phyloP scores from a whole-genome alignment of 179 eudicot species.

The Spinacia oleracea region DNA sequence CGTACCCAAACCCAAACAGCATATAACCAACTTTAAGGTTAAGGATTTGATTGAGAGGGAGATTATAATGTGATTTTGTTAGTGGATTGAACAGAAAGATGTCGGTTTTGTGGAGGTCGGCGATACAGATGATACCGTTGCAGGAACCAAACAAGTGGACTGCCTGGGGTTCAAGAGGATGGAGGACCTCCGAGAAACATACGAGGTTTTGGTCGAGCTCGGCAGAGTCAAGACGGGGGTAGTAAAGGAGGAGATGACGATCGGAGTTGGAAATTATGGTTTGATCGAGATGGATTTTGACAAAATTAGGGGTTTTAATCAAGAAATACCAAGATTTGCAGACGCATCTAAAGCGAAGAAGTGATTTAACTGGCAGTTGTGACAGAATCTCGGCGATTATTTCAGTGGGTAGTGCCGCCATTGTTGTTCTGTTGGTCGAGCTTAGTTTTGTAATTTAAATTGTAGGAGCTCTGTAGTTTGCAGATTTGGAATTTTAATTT shows the following conservation, averaged over 20 bases:
- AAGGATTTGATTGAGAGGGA: background rate
- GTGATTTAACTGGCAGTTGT: background rate
- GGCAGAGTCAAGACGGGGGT: background rate
- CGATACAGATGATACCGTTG: too few relatives aligned
- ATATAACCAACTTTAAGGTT: background rate
- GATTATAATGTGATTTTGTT: background rate
- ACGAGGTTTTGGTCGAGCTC: background rate
- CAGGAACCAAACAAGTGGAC: too few relatives aligned
- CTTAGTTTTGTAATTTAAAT: too few relatives aligned
- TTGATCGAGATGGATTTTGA: too few relatives aligned
- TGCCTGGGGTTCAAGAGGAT: slow-evolving; percentile 17
- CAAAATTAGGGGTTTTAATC: background rate
- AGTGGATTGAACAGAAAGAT: slow-evolving; percentile 13
- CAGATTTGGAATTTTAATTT: too few relatives aligned
- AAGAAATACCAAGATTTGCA: background rate
- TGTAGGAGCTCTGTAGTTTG: too few relatives aligned
- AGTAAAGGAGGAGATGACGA: slow-evolving; percentile 16
- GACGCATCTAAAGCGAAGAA: background rate
- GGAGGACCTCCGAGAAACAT: slow-evolving; percentile 9
- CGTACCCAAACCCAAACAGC: slow-evolving; percentile 16
- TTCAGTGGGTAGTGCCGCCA: background rate
- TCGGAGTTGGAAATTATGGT: too few relatives aligned
- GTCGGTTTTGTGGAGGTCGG: background rate
- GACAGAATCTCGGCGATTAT: too few relatives aligned
- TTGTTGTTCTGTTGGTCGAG: too few relatives aligned